Percentiles rank a stretch among this genome's conserved stretches.
Evolutionary conservation across 495 filamentous ascomycete genomes (phyloP).

Genomic region (Hypoxylon fragiforme): DNA sequence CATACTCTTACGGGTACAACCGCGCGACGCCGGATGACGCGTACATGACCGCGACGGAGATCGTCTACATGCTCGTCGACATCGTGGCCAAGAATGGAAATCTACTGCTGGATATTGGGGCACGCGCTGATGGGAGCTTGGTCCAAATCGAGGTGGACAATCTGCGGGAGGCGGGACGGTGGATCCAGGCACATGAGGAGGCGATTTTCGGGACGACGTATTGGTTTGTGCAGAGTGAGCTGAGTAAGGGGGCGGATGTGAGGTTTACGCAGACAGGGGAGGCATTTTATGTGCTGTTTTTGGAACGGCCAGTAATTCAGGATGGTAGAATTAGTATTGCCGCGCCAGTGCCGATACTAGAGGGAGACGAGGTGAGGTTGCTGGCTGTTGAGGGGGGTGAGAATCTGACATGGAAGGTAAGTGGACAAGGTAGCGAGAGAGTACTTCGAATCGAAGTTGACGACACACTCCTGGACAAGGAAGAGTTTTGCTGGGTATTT

Average conservation of each 20-base stretch:
- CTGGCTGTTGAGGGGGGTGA: slow-evolving; percentile 48
- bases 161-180: slow-evolving; percentile 52
- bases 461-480: slow-evolving; percentile 41
- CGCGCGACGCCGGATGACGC: slow-evolving; percentile 47
- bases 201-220: slow-evolving; percentile 61
- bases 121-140: slow-evolving; percentile 56
- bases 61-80: slow-evolving; percentile 53
- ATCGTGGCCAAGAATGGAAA: slow-evolving; percentile 61
- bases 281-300: slow-evolving; percentile 56
- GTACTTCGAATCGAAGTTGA: slow-evolving; percentile 31
- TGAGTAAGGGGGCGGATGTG: slow-evolving; percentile 42
- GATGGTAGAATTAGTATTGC: slow-evolving; percentile 41
- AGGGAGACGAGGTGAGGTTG: slow-evolving; percentile 50
- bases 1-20: slow-evolving; percentile 60
- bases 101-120: slow-evolving; percentile 58
- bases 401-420: slow-evolving; percentile 35
- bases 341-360: slow-evolving; percentile 49
- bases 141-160: slow-evolving; percentile 50
- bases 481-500: slow-evolving; percentile 55
- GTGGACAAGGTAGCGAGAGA: slow-evolving; percentile 35
- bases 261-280: slow-evolving; percentile 56
- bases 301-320: slow-evolving; percentile 43
- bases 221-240: slow-evolving; percentile 56
- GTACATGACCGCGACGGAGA: slow-evolving; percentile 55
- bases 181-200: slow-evolving; percentile 56